Evolutionary conservation across 2,329 filamentous ascomycete species (phyloP).

Genomic region (Neopestalotiopsis sp.): DNA sequence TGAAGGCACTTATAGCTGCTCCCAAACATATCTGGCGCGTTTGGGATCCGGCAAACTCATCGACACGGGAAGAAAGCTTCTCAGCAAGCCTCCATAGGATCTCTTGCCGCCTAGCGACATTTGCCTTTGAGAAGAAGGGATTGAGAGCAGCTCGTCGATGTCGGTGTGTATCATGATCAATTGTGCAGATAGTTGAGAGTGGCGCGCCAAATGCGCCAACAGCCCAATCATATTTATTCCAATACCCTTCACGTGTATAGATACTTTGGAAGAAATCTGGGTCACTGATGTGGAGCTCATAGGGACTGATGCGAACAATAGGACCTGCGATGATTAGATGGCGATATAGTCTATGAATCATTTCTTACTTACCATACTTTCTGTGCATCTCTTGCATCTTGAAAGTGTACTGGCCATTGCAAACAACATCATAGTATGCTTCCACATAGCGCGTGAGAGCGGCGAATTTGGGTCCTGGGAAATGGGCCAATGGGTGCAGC

Average conservation of each 20-base stretch:
- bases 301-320: constrained; percentile 13
- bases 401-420: constrained; percentile 21
- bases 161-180: constrained; percentile 17
- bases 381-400: constrained; percentile 23
- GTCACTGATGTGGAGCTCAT: constrained; percentile 8
- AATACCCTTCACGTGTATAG: constrained; percentile 8
- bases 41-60: no score
- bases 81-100: background rate
- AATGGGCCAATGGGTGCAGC: constrained; percentile 21
- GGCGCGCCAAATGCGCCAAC: background rate
- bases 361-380: constrained; percentile 19
- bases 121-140: constrained; percentile 5
- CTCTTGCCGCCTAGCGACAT: background rate
- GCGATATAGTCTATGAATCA: no score
- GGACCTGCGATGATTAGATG: background rate
- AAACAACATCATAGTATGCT: constrained; percentile 24
- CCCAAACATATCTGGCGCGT: background rate
- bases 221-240: constrained; percentile 19
- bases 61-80: background rate
- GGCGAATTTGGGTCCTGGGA: constrained; percentile 24
- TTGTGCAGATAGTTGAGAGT: background rate
- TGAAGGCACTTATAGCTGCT: background rate
- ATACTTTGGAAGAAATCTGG: background rate
- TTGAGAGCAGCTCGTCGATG: constrained; percentile 10
- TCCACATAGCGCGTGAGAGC: constrained; percentile 23